Conservation (phyloP, 371 early-diverging fungal species). For the Rhizopus stolonifer region DNA sequence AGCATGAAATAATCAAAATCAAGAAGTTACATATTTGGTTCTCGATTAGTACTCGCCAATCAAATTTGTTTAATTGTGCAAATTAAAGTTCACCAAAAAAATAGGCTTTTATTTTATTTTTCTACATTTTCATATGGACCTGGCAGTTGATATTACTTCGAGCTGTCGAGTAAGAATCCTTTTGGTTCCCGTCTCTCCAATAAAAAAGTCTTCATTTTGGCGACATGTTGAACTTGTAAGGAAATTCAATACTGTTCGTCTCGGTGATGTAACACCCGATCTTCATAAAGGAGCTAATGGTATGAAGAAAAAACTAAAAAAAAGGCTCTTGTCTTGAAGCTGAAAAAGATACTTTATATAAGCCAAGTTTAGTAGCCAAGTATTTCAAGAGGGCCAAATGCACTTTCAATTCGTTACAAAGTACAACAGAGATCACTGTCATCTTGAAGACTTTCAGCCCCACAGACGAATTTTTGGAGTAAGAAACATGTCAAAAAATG, state of each 20-base stretch:
- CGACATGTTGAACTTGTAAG: slow-evolving; percentile 67
- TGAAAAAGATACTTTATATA: not conserved
- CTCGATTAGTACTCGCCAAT: not conserved
- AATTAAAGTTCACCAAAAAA: not conserved
- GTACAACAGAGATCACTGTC: slow-evolving; percentile 59
- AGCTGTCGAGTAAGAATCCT: slow-evolving; percentile 70
- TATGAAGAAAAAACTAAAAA: slow-evolving; percentile 13
- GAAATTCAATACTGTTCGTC: slow-evolving; percentile 55
- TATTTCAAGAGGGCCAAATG: slow-evolving; percentile 70
- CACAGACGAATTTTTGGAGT: slow-evolving; percentile 79
- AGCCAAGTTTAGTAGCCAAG: slow-evolving; percentile 31
- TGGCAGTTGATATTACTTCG: slow-evolving; percentile 58
- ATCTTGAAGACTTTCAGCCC: slow-evolving; percentile 80
- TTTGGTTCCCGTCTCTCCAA: slow-evolving; percentile 76
- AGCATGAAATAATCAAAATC: too few relatives aligned
- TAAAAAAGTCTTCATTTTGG: slow-evolving; percentile 68
- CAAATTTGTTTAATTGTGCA: too few relatives aligned
- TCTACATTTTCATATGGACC: slow-evolving; percentile 30
- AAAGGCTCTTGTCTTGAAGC: not conserved
- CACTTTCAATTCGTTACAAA: slow-evolving; percentile 76
- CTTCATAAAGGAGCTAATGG: slow-evolving; percentile 51
- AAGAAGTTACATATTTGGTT: too few relatives aligned
- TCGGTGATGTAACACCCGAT: slow-evolving; percentile 66
- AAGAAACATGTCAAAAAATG: slow-evolving; percentile 9
- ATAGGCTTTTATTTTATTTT: not conserved